Conservation (phyloP, 1,284 basidiomycete genomes). For the Tilletia caries region DNA sequence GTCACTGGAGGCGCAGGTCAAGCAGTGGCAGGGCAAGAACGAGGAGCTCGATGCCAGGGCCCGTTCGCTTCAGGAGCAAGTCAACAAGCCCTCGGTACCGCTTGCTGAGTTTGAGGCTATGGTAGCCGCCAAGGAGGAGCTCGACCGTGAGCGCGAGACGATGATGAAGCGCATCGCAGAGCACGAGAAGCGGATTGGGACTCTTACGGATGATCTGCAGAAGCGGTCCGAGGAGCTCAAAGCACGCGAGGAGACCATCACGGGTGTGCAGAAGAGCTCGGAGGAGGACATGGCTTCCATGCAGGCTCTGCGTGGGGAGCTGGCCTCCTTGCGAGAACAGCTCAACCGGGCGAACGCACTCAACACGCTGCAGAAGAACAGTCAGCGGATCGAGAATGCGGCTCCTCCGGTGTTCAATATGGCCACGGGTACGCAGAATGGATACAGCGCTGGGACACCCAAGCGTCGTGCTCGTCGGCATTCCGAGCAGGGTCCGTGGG, state of each 20-base stretch:
- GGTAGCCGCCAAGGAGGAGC: slow-evolving; percentile 70
- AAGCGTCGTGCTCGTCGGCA: slow-evolving; percentile 67
- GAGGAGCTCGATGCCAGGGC: slow-evolving; percentile 79
- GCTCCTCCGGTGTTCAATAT: slow-evolving; percentile 47
- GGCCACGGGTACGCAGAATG: slow-evolving; percentile 43
- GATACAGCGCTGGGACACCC: slow-evolving; percentile 26
- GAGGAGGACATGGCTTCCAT: slow-evolving; percentile 81
- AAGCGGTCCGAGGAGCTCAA: slow-evolving; percentile 74
- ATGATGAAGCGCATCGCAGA: slow-evolving; percentile 71
- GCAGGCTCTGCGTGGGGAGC: slow-evolving; percentile 81
- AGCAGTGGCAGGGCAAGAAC: slow-evolving; percentile 78
- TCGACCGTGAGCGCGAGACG: slow-evolving; percentile 78
- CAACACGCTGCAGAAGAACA: slow-evolving; percentile 49
- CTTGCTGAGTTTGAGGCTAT: slow-evolving; percentile 73
- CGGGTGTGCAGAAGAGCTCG: slow-evolving; percentile 40
- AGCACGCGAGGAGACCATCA: slow-evolving; percentile 60
- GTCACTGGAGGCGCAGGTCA: slow-evolving; percentile 78
- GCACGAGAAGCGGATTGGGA: slow-evolving; percentile 78
- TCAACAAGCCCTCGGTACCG: slow-evolving; percentile 72
- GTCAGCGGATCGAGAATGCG: slow-evolving; percentile 47
- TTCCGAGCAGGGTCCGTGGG: slow-evolving; percentile 76
- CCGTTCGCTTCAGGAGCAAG: slow-evolving; percentile 70
- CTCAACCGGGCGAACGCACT: slow-evolving; percentile 83
- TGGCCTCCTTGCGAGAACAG: slow-evolving; percentile 86
- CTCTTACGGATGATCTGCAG: slow-evolving; percentile 58